These are phyloP conservation scores for Colletotrichum lentis DNA, from an alignment of 2,329 filamentous ascomycete genomes.

Conservation along the genomic window DNA sequence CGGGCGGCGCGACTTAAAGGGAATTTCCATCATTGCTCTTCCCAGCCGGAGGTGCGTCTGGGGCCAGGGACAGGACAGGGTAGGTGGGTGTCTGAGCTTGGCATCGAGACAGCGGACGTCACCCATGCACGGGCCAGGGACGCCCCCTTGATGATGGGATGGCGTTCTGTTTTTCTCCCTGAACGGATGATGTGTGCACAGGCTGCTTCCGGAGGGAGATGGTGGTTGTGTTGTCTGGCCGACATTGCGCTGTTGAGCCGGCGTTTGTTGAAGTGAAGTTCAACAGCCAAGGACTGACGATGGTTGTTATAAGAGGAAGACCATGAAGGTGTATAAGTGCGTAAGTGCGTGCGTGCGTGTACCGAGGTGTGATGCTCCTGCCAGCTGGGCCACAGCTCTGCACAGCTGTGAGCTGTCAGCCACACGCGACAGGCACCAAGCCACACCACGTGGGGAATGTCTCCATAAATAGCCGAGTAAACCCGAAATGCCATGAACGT, in stretches of 20 bases:
- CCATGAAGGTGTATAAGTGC: neutral
- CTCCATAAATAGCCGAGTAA: conserved; percentile 29
- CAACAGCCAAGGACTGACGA: conserved; percentile 4
- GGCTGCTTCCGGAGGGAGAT: conserved; percentile 16
- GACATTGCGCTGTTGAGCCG: neutral
- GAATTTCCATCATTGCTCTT: neutral
- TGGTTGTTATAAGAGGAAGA: neutral
- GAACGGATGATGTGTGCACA: conserved; percentile 5
- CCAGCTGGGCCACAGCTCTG: neutral
- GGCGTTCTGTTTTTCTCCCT: neutral
- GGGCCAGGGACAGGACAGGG: conserved; percentile 13
- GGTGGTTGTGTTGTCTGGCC: neutral
- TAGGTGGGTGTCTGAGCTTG: conserved; percentile 28
- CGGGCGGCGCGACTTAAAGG: conserved; percentile 1
- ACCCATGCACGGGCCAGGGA: conserved; percentile 28
- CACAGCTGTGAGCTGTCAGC: neutral
- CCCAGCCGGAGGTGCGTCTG: conserved; percentile 4
- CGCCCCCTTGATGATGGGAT: conserved; percentile 12
- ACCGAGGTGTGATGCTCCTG: neutral
- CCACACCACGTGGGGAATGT: conserved; percentile 4
- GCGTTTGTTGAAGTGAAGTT: neutral
- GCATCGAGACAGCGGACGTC: conserved; percentile 32
- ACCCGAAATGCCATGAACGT: conserved; percentile 31
- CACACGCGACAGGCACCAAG: neutral
- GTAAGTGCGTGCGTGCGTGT: no score